phyloP scores from a whole-genome alignment of 2,329 filamentous ascomycete genomes.

The Aspergillus costaricaensis region DNA sequence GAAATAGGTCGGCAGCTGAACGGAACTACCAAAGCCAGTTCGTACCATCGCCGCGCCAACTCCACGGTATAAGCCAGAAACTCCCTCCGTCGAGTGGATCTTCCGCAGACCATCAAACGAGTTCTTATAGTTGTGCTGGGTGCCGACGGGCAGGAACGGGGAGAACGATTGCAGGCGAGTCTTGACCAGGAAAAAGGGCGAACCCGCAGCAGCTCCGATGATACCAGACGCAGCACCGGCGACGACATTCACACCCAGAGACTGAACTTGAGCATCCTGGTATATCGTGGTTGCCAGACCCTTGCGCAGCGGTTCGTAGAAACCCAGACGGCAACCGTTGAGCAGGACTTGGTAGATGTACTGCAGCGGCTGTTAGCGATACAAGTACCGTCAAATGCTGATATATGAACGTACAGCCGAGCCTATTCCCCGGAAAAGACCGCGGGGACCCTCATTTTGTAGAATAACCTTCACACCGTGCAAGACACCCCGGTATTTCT shows the following conservation, averaged over 20 bases:
- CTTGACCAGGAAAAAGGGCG: slow-evolving; percentile 97
- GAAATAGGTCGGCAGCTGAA: slow-evolving; percentile 97
- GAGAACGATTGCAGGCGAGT: slow-evolving; percentile 93
- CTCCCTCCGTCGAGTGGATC: slow-evolving; percentile 76
- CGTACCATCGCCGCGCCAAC: slow-evolving; percentile 92
- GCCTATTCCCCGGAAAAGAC: slow-evolving; percentile 84
- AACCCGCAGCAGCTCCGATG: slow-evolving; percentile 87
- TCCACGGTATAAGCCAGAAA: slow-evolving; percentile 82
- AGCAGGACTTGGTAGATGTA: slow-evolving; percentile 96
- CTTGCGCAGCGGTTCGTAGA: slow-evolving; percentile 92
- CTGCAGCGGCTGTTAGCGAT: slow-evolving; percentile 39
- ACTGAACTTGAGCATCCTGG: slow-evolving; percentile 73
- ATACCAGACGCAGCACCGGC: slow-evolving; percentile 86
- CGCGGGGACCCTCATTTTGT: slow-evolving; percentile 81
- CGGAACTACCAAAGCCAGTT: slow-evolving; percentile 92
- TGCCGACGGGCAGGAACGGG: slow-evolving; percentile 88
- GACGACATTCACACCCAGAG: slow-evolving; percentile 88
- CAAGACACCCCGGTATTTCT: slow-evolving; percentile 86
- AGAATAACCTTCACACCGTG: slow-evolving; percentile 90
- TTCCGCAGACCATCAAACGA: slow-evolving; percentile 78
- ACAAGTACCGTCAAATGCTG: not conserved
- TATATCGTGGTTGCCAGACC: slow-evolving; percentile 69
- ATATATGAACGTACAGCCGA: slow-evolving; percentile 62
- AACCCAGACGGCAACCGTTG: slow-evolving; percentile 93
- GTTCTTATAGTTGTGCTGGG: slow-evolving; percentile 91